Base-by-base conservation (phyloP, 495 filamentous ascomycete genomes). In the Aspergillus bertholletiae region DNA sequence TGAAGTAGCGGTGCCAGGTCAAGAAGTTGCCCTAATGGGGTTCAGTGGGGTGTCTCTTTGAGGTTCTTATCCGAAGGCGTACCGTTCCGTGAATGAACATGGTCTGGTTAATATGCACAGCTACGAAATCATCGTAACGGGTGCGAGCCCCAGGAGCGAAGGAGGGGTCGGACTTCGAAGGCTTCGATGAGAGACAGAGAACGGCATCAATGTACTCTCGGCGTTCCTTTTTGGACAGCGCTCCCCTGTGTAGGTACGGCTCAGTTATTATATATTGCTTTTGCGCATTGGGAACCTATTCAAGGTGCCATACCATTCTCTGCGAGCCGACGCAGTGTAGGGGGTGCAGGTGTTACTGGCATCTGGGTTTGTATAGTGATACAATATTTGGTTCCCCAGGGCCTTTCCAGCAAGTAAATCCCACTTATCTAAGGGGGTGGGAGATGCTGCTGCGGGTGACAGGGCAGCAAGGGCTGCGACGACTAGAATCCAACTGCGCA, bases 1-100 rank as follows among this genome's bases (percentile, higher is more conserved):
- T 69, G 57, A 82, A 88, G 61, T 83, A 85, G 17, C 86, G 73
- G 58, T 89, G 86, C 82, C 85, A 88, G 2, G 78, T 65, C 32
- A 86, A 67, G 67, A 89, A 87, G 56, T 78, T 80, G 21, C 82
- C 83, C 72, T 68, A 28, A 17, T 20, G 21, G 8, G 20, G n/a
- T 15, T 55, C 81, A 84, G 22, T 84, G 70, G 56, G 87, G 83
- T 80, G 82, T 86, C 3, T 73, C 7, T 48, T 26, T 17, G 8
- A 5, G 21, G 3, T 22, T 18, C 12, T 21, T 17, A 23, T n/a
- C 22, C 12, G 3, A 11, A 4, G 34, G 83, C 66, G 65, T 87
- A 55, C 78, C 66, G 77, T 78, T 43, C 65, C 74, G 58, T 88
- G 84, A 49, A 85, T 84, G 5, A 54, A 56, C 8, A 73, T 58